These are phyloP conservation scores for Lophium mytilinum DNA, from an alignment of 495 filamentous ascomycete species.

Conservation along the genomic window DNA sequence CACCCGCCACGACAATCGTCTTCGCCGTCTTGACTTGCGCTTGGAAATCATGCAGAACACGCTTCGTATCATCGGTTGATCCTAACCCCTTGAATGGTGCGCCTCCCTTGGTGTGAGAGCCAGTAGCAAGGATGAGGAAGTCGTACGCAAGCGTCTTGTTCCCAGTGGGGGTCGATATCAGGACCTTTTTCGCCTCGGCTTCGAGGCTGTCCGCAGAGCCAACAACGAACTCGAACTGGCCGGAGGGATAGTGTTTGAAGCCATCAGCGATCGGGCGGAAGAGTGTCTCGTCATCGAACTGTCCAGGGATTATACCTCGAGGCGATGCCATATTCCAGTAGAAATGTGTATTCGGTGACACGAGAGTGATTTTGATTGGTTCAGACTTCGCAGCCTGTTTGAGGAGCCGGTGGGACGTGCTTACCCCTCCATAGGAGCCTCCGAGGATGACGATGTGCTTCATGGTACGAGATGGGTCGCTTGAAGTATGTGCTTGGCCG, in stretches of 20 bases:
- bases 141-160: background rate
- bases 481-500: too few relatives aligned
- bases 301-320: background rate
- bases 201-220: too few relatives aligned
- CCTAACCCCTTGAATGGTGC: background rate
- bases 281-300: background rate
- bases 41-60: too few relatives aligned
- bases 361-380: background rate
- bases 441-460: slow-evolving; percentile 47
- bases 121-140: background rate
- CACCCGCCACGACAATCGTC: too few relatives aligned
- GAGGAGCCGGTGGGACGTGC: slow-evolving; percentile 45
- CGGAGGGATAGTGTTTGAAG: too few relatives aligned
- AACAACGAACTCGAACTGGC: too few relatives aligned
- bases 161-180: too few relatives aligned
- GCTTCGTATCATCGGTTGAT: background rate
- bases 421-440: slow-evolving; percentile 45
- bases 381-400: slow-evolving; percentile 33
- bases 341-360: background rate
- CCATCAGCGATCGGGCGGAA: background rate
- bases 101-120: background rate
- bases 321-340: background rate
- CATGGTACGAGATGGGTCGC: background rate
- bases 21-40: too few relatives aligned
- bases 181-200: too few relatives aligned